These are phyloP conservation scores for Blakeslea trispora DNA, from an alignment of 371 early-diverging fungal genomes.

Conservation along the genomic window DNA sequence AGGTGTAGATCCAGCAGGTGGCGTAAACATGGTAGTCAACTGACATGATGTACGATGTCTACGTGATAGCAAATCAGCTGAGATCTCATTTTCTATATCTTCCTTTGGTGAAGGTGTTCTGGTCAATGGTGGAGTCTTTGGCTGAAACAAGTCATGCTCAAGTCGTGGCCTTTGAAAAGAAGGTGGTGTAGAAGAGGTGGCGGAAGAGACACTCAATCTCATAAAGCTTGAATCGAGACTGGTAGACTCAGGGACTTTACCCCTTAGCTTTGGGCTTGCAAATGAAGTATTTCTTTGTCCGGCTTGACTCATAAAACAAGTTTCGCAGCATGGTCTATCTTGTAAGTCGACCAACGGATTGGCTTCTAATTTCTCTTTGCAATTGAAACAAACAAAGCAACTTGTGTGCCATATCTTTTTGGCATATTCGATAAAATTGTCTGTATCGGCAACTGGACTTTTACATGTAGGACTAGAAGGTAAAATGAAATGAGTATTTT, in stretches of 20 bases:
- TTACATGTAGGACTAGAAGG: slow-evolving; percentile 45
- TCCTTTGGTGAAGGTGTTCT: slow-evolving; percentile 21
- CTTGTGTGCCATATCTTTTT: slow-evolving; percentile 51
- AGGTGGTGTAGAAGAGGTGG: slow-evolving; percentile 9
- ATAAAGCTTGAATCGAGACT: slow-evolving; percentile 10
- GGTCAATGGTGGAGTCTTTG: slow-evolving; percentile 12
- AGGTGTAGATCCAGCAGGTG: slow-evolving; percentile 7
- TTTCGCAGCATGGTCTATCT: slow-evolving; percentile 66
- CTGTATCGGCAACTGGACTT: slow-evolving; percentile 42
- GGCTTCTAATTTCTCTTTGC: slow-evolving; percentile 29
- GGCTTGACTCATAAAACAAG: slow-evolving; percentile 57
- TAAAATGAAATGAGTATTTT: slow-evolving; percentile 12
- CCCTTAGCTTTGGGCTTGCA: background rate
- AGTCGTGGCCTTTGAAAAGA: slow-evolving; percentile 12
- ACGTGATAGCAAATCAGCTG: background rate
- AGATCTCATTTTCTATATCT: slow-evolving; percentile 1
- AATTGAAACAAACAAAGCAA: slow-evolving; percentile 53
- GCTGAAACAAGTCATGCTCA: slow-evolving; percentile 12
- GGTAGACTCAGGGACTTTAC: background rate
- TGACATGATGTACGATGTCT: background rate
- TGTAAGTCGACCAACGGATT: slow-evolving; percentile 61
- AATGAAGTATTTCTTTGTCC: background rate
- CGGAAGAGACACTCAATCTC: slow-evolving; percentile 8
- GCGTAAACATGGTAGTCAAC: slow-evolving; percentile 8
- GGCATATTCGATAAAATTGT: slow-evolving; percentile 48